These are phyloP conservation scores for Aureobasidium sp. DNA, from an alignment of 2,329 filamentous ascomycete species.

Conservation along the genomic window DNA sequence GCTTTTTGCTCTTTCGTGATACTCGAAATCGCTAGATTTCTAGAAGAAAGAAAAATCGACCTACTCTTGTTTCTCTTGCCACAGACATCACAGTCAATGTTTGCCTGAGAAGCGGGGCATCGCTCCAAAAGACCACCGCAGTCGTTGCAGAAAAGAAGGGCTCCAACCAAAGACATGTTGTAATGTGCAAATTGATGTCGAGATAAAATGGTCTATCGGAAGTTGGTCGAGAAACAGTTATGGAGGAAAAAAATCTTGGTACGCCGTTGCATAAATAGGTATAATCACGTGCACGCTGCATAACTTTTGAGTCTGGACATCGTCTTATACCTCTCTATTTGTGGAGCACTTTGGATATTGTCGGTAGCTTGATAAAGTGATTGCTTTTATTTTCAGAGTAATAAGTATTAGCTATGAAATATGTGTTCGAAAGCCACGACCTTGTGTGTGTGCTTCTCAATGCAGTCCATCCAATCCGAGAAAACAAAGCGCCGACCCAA, in stretches of 20 bases:
- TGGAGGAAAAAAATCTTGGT: constrained; percentile 11
- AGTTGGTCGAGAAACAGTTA: background rate
- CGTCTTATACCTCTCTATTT: too few species aligned
- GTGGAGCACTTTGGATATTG: too few species aligned
- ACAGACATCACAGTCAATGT: constrained; percentile 80
- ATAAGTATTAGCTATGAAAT: background rate
- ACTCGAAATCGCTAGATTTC: background rate
- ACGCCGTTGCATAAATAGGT: background rate
- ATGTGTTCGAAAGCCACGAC: background rate
- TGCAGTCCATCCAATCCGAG: background rate
- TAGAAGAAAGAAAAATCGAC: background rate
- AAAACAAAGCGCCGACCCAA: background rate
- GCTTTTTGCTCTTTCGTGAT: constrained; percentile 12
- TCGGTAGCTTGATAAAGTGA: background rate
- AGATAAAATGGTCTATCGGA: background rate
- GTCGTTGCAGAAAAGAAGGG: constrained; percentile 84
- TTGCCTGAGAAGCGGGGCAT: constrained; percentile 68
- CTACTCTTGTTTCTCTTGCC: constrained; percentile 76
- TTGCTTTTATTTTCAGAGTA: background rate
- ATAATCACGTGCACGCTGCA: constrained; percentile 7
- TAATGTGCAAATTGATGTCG: background rate
- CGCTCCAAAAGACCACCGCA: constrained; percentile 85
- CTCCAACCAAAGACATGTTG: constrained; percentile 82
- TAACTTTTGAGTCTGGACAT: background rate
- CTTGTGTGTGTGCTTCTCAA: background rate